phyloP scores from a whole-genome alignment of 202 grass and related monocot species.

The Schoenoplectus tabernaemontani region DNA sequence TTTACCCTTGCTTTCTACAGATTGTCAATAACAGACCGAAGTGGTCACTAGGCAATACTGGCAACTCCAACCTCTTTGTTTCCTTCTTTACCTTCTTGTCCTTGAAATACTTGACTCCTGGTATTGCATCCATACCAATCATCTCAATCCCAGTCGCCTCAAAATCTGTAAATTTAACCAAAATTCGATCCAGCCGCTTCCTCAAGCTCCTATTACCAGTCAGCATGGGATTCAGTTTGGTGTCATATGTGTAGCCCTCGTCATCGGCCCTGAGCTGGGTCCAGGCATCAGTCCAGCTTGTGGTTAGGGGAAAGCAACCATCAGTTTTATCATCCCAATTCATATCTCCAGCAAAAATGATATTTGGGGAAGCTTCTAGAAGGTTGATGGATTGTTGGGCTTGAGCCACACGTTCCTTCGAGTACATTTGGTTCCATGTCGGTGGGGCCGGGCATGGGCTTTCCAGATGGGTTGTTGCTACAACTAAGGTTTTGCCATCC shows the following conservation, averaged over 20 bases:
- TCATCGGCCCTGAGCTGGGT: conserved; percentile 46
- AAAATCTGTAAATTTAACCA: conserved; percentile 61
- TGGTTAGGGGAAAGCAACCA: conserved; percentile 46
- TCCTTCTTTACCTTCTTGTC: conserved; percentile 59
- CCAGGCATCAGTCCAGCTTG: conserved; percentile 68
- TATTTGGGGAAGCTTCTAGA: conserved; percentile 35
- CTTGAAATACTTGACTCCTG: conserved; percentile 45
- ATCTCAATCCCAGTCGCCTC: conserved; percentile 59
- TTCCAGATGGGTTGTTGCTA: conserved; percentile 77
- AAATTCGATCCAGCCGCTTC: conserved; percentile 65
- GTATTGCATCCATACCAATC: conserved; percentile 64
- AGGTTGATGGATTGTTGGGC: conserved; percentile 47
- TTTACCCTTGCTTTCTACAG: background rate
- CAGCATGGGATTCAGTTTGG: conserved; percentile 63
- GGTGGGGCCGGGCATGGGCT: conserved; percentile 77
- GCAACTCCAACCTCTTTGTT: conserved; percentile 33
- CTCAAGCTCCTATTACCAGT: conserved; percentile 56
- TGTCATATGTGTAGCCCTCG: conserved; percentile 76
- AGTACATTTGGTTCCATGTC: conserved; percentile 76
- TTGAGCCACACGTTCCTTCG: conserved; percentile 41
- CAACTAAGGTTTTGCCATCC: conserved; percentile 11
- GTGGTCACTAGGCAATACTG: conserved; percentile 78
- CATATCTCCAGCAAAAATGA: conserved; percentile 79
- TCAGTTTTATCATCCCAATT: conserved; percentile 90
- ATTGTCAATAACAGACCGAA: conserved; percentile 67